phyloP scores from a whole-genome alignment of 371 early-diverging fungal species.

The Apophysomyces variabilis region DNA sequence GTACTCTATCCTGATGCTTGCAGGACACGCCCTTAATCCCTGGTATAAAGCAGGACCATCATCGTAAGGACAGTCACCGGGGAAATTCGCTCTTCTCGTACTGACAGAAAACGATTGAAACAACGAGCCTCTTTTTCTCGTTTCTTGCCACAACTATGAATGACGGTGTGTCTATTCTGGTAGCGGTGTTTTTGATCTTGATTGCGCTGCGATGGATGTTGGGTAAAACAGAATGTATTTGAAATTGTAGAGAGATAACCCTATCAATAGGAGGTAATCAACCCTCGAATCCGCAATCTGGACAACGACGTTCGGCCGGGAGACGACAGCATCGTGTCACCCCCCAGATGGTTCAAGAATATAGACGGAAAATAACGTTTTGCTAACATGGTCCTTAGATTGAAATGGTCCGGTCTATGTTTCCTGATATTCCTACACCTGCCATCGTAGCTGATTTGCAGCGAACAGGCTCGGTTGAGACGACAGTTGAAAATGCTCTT shows the following conservation, averaged over 20 bases:
- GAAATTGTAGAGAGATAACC: background rate
- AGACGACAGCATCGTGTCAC: constrained; percentile 59
- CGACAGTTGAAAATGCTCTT: constrained; percentile 88
- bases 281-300: constrained; percentile 35
- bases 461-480: constrained; percentile 86
- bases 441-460: constrained; percentile 85
- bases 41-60: too few species aligned
- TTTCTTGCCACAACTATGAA: constrained; percentile 52
- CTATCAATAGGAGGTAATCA: constrained; percentile 32
- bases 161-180: constrained; percentile 75
- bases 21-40: too few species aligned
- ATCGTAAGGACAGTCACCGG: too few species aligned
- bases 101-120: background rate
- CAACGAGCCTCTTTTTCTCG: background rate
- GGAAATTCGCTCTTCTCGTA: too few species aligned
- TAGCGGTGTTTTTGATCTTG: constrained; percentile 74
- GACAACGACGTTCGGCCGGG: constrained; percentile 43
- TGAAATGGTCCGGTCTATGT: constrained; percentile 81
- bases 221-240: constrained; percentile 44
- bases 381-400: constrained; percentile 47
- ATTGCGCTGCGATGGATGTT: constrained; percentile 78
- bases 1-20: too few species aligned
- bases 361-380: background rate
- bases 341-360: constrained; percentile 60
- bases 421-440: constrained; percentile 84